phyloP scores from a whole-genome alignment of 768 basidiomycete species.

The Lyophyllum semitale region DNA sequence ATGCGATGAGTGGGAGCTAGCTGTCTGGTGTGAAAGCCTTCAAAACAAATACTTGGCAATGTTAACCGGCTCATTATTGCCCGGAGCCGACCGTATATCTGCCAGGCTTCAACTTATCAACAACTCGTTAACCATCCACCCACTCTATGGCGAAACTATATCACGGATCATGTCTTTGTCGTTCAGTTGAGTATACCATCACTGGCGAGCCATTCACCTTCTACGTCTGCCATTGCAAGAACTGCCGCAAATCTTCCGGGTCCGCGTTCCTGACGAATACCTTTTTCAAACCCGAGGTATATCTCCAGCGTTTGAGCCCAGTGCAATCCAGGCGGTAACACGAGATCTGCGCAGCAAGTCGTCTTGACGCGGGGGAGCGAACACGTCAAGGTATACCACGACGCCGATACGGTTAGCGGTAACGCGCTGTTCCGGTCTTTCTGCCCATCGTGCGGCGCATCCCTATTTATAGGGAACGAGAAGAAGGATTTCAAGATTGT shows the following conservation, averaged over 20 bases:
- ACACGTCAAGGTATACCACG: conserved; percentile 21
- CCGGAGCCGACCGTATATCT: background rate
- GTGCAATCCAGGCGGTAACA: background rate
- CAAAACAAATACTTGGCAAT: too few relatives aligned
- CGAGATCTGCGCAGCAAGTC: conserved; percentile 18
- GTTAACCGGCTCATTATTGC: background rate
- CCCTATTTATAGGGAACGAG: conserved; percentile 21
- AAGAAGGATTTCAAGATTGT: conserved; percentile 24
- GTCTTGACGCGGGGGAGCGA: conserved; percentile 22
- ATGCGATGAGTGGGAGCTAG: too few relatives aligned
- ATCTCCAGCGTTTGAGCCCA: conserved; percentile 1
- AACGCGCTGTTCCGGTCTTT: conserved; percentile 25
- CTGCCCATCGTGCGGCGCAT: conserved; percentile 27
- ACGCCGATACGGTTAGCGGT: conserved; percentile 25
- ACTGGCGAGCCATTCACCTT: conserved; percentile 21
- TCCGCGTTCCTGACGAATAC: conserved; percentile 27
- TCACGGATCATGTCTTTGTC: conserved; percentile 17
- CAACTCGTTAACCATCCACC: too few relatives aligned
- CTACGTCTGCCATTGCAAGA: conserved; percentile 23
- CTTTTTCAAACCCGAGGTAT: conserved; percentile 25
- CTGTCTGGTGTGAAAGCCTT: too few relatives aligned
- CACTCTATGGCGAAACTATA: conserved; percentile 9
- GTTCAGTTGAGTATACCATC: conserved; percentile 13
- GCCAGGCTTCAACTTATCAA: too few relatives aligned
- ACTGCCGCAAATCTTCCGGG: conserved; percentile 26